These are phyloP conservation scores for Caryopteris hybrid DNA, from an alignment of 305 asterid species.

Conservation along the genomic window DNA sequence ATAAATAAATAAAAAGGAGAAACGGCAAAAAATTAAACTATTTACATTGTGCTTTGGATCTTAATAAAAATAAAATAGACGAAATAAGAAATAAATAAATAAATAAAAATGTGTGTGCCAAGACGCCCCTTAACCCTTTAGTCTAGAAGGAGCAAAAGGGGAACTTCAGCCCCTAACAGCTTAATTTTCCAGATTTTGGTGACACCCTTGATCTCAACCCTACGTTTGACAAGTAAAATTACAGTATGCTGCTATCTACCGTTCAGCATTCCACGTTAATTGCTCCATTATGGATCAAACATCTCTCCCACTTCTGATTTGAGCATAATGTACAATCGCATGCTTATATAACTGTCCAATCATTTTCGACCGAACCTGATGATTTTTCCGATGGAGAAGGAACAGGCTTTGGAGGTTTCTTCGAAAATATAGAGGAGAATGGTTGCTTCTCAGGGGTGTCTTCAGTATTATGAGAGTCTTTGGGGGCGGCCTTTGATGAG, in stretches of 20 bases:
- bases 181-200: not conserved
- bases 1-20: not conserved
- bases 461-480: conserved; percentile 41
- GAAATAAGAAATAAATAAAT: not conserved
- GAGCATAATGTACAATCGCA: conserved; percentile 33
- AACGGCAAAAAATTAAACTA: not conserved
- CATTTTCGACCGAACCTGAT: conserved; percentile 48
- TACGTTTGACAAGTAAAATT: not conserved
- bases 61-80: not conserved
- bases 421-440: conserved; percentile 71
- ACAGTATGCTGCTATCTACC: not conserved
- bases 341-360: conserved; percentile 66
- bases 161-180: not conserved
- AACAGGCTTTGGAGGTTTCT: conserved; percentile 77
- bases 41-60: not conserved
- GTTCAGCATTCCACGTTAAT: not conserved
- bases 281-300: conserved; percentile 31
- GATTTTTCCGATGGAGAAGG: conserved; percentile 59
- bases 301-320: conserved; percentile 13
- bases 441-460: conserved; percentile 51
- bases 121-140: not conserved
- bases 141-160: conserved; percentile 4
- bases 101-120: not conserved
- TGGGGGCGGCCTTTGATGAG: conserved; percentile 32
- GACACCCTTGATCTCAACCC: conserved; percentile 7